Evolutionary conservation across 2,329 filamentous ascomycete genomes (phyloP), one percentile per base, ranked within the genome.

Genomic region (Ophiocordyceps australis): DNA sequence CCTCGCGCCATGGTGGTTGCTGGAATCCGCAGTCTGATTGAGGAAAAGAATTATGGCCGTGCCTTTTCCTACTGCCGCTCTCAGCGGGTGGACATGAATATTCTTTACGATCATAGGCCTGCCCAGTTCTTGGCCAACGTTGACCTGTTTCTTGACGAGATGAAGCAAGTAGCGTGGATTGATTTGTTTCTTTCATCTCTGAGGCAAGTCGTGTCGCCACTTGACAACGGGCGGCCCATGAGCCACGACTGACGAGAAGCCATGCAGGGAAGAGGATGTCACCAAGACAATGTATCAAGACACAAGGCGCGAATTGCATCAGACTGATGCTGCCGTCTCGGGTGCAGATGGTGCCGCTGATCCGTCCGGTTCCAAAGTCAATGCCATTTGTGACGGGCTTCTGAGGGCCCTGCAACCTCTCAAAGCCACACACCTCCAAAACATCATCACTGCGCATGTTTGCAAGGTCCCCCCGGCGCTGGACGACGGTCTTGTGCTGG

Each of bases 41-140:
- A 83, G 28, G 59, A 66, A 17, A 79, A 78, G 45, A 71, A 89
- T 39, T 98, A 94, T 42, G 69, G 65, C 25, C 70, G 68, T 26
- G 89, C 89, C 1, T 98, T 94, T 45, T 58, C 78, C 14, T 75
- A 82, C 33, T 95, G 89, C 45, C 73, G 89, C 26, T 86, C 74
- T 14, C 91, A 98, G 46, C 71, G 91, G 37, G 89, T 98, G 1
- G 89, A 98, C 42, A 85, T 95, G 77, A 98, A 98, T 42, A 86
- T 98, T 32, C 58, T 98, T 3, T 86, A 92, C 42, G 89, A 98
- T 42, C 81, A 95, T 50, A 72, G 73, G n/a, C 82, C 86, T 0
- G 62, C 73, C 20, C 79, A 91, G 37, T 94, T 98, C 44, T 62
- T 94, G 45, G 55, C 63, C 4, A 79, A 74, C 35, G 66, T 93